These are phyloP conservation scores for Cytospora leucostoma DNA, from an alignment of 2,329 filamentous ascomycete species.

Conservation along the genomic window DNA sequence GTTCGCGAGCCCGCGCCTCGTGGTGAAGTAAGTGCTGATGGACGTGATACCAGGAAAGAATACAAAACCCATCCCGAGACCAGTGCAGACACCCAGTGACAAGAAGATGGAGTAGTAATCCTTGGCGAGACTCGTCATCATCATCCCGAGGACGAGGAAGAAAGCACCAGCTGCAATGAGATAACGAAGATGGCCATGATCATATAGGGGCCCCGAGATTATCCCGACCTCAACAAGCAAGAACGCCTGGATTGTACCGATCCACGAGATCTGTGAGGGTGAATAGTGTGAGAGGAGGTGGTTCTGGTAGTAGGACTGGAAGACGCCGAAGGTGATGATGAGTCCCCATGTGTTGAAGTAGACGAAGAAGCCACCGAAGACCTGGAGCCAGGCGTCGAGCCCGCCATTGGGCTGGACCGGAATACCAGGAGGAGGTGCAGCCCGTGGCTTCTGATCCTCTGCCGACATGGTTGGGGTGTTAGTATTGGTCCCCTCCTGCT, in stretches of 20 bases:
- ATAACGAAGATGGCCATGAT: constrained; percentile 47
- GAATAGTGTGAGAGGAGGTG: constrained; percentile 38
- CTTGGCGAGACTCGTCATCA: constrained; percentile 42
- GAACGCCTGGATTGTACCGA: constrained; percentile 51
- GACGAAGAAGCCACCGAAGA: constrained; percentile 51
- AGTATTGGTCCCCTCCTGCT: neutral
- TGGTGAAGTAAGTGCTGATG: constrained; percentile 39
- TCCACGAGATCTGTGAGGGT: constrained; percentile 44
- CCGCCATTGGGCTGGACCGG: constrained; percentile 47
- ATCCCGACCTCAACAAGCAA: constrained; percentile 47
- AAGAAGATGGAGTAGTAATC: constrained; percentile 49
- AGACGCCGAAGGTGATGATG: constrained; percentile 52
- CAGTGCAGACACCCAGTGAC: constrained; percentile 47
- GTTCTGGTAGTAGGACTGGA: constrained; percentile 56
- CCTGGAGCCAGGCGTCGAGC: constrained; percentile 56
- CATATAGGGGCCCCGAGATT: constrained; percentile 48
- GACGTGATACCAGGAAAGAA: constrained; percentile 43
- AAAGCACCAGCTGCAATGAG: constrained; percentile 45
- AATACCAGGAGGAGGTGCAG: constrained; percentile 1
- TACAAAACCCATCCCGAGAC: constrained; percentile 46
- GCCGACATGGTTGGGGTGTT: constrained; percentile 1
- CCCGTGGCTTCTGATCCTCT: neutral
- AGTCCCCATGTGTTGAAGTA: constrained; percentile 58
- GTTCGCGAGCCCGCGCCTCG: constrained; percentile 35
- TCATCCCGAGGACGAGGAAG: constrained; percentile 48